phyloP scores from a whole-genome alignment of 2,329 filamentous ascomycete species.

The Neoascochyta sp. region DNA sequence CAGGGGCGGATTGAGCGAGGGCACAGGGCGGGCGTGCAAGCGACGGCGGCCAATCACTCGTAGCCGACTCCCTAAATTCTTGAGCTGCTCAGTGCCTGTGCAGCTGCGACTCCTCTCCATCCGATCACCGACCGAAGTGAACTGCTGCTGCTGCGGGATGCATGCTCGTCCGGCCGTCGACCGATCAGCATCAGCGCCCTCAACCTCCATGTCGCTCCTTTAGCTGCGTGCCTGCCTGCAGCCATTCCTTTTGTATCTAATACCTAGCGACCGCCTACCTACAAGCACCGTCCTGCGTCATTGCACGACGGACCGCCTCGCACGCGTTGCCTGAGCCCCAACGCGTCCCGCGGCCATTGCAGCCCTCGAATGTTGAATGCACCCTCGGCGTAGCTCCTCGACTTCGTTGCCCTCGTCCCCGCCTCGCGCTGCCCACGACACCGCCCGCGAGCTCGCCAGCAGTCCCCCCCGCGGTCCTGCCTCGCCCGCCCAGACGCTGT shows the following conservation, averaged over 20 bases:
- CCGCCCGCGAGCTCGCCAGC: slow-evolving; percentile 26
- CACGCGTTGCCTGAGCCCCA: slow-evolving; percentile 13
- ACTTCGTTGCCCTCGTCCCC: slow-evolving; percentile 34
- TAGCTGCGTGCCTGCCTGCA: slow-evolving; percentile 19
- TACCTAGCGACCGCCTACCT: slow-evolving; percentile 24
- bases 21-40: slow-evolving; percentile 5
- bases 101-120: too few species aligned
- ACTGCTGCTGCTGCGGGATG: slow-evolving; percentile 33
- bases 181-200: slow-evolving; percentile 25
- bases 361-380: slow-evolving; percentile 37
- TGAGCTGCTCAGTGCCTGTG: slow-evolving; percentile 14
- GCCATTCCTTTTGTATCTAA: slow-evolving; percentile 34
- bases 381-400: slow-evolving; percentile 37
- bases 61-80: slow-evolving; percentile 21
- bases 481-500: slow-evolving; percentile 37
- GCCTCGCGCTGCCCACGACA: slow-evolving; percentile 29
- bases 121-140: slow-evolving; percentile 9
- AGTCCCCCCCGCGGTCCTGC: slow-evolving; percentile 21
- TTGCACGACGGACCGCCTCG: slow-evolving; percentile 15
- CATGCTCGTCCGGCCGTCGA: slow-evolving; percentile 27
- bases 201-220: slow-evolving; percentile 39
- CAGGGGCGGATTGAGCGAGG: slow-evolving; percentile 6
- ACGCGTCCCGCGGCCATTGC: slow-evolving; percentile 20
- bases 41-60: slow-evolving; percentile 17
- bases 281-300: slow-evolving; percentile 21